phyloP scores from a whole-genome alignment of 2,329 filamentous ascomycete genomes.

The Verticillium longisporum region DNA sequence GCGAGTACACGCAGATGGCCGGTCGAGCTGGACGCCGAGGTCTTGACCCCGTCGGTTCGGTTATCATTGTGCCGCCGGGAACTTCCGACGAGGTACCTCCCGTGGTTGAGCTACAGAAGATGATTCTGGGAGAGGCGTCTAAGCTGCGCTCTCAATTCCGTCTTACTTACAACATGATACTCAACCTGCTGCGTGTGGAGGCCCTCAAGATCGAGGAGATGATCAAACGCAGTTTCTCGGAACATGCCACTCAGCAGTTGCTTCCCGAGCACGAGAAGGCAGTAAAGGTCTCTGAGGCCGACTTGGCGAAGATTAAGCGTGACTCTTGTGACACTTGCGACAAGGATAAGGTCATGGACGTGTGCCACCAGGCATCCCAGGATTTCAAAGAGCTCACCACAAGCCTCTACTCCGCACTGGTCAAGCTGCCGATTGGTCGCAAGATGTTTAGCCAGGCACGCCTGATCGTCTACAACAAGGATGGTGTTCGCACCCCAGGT shows the following conservation, averaged over 20 bases:
- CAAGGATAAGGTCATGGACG: constrained; percentile 66
- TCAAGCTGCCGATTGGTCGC: constrained; percentile 76
- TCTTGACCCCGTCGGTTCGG: constrained; percentile 84
- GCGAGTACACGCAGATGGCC: constrained; percentile 98
- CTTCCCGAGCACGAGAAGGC: constrained; percentile 94
- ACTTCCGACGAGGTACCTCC: constrained; percentile 81
- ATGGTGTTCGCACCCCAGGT: constrained; percentile 76
- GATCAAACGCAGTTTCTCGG: constrained; percentile 99
- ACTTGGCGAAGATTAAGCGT: constrained; percentile 82
- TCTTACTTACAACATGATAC: constrained; percentile 98
- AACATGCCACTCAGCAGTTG: constrained; percentile 92
- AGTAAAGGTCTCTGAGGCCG: constrained; percentile 85
- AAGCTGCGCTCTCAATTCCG: constrained; percentile 95
- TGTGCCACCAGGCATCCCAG: constrained; percentile 75
- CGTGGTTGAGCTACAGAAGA: constrained; percentile 73
- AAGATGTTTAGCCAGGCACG: constrained; percentile 71
- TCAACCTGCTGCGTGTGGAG: constrained; percentile 90
- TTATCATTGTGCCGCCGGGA: constrained; percentile 83
- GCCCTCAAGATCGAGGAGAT: constrained; percentile 98
- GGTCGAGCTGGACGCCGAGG: constrained; percentile 89
- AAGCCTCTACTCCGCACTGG: constrained; percentile 69
- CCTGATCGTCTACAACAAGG: constrained; percentile 77
- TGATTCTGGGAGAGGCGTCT: constrained; percentile 93
- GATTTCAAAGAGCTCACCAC: constrained; percentile 72
- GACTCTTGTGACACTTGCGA: constrained; percentile 81